A percentile compares a stretch with the other conserved stretches of the same genome.
Evolutionary conservation across 768 basidiomycete species (phyloP).

Genomic region (Leccinum aurantiacum): DNA sequence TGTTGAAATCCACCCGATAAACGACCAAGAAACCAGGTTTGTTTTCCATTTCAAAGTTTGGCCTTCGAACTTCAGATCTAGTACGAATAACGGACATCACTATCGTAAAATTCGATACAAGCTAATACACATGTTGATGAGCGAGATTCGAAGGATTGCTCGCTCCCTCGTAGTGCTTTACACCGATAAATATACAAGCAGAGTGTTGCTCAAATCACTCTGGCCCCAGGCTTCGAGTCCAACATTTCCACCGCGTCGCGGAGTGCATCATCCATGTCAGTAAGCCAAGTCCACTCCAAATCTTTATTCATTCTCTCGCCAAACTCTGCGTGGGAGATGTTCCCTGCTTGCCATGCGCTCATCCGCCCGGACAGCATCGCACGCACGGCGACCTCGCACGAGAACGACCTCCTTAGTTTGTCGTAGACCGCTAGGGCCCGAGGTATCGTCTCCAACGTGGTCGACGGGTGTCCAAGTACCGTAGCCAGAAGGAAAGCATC

Average conservation of each 20-base stretch:
- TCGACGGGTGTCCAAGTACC: slow-evolving; percentile 44
- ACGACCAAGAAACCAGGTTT: not conserved
- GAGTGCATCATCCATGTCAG: slow-evolving; percentile 21
- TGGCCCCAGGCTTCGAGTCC: slow-evolving; percentile 1
- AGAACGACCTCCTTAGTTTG: slow-evolving; percentile 47
- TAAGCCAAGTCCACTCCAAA: slow-evolving; percentile 55
- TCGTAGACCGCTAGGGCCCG: slow-evolving; percentile 49
- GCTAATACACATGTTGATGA: not conserved
- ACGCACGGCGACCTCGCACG: slow-evolving; percentile 35
- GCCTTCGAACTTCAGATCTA: not conserved
- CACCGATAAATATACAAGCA: not conserved
- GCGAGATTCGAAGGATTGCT: not conserved
- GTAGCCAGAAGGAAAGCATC: slow-evolving; percentile 39
- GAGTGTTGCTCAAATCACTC: not conserved
- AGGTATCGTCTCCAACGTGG: slow-evolving; percentile 35
- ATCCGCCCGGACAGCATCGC: slow-evolving; percentile 22
- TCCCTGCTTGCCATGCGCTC: slow-evolving; percentile 13
- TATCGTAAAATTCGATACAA: no score
- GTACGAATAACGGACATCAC: not conserved
- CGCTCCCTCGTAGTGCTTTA: not conserved
- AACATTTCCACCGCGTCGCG: slow-evolving; percentile 20
- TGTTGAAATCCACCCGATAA: no score
- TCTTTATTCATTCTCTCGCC: slow-evolving; percentile 44
- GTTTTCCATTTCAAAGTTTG: not conserved
- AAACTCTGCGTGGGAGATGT: slow-evolving; percentile 38